Conservation (phyloP, 805 yeast genomes). For the Sugiyamaella floridensis region DNA sequence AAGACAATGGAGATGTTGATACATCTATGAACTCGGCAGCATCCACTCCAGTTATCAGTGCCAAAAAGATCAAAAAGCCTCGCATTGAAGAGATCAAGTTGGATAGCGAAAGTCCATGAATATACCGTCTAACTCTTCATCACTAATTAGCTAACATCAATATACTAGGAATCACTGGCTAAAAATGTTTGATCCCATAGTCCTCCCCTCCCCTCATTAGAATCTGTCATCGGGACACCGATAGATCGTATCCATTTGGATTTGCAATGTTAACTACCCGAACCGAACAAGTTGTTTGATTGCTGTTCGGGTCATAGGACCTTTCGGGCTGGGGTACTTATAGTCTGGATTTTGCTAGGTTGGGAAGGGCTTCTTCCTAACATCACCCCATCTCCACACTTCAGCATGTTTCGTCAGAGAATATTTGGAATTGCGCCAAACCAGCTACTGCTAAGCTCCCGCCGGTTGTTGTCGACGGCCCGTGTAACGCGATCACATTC, state of each 20-base stretch:
- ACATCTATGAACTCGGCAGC: constrained; percentile 1
- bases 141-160: background rate
- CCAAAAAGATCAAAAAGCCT: constrained; percentile 11
- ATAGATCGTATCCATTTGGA: too few relatives aligned
- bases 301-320: background rate
- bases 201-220: too few relatives aligned
- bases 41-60: constrained; percentile 8
- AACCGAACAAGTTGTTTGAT: background rate
- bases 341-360: background rate
- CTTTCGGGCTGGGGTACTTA: background rate
- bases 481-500: background rate
- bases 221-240: too few relatives aligned
- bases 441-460: background rate
- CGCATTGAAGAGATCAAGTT: constrained; percentile 10
- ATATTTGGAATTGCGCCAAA: background rate
- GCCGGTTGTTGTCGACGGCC: background rate
- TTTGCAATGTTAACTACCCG: background rate
- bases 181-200: too few relatives aligned
- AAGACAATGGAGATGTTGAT: constrained; percentile 4
- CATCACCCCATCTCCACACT: background rate
- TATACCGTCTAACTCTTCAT: background rate
- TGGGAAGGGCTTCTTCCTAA: background rate
- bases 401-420: background rate
- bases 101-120: background rate
- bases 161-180: background rate